Evolutionary conservation across 352 stramenopile genomes (phyloP), one percentile per base, ranked within the genome.

Genomic region (Phytophthora hybrid): DNA sequence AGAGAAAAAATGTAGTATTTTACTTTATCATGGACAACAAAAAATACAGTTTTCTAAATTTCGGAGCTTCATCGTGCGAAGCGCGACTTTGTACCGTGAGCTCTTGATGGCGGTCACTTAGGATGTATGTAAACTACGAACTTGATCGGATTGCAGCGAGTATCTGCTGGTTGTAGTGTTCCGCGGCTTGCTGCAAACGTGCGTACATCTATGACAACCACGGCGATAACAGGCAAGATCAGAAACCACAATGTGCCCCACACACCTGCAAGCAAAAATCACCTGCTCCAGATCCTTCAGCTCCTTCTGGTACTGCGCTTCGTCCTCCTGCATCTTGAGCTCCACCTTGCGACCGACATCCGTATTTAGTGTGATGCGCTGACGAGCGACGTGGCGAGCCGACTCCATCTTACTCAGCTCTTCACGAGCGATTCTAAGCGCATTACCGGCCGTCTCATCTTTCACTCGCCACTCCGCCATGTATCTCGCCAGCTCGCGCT

Each of bases 161-260:
- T n/a, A n/a, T n/a, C n/a, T n/a, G n/a, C n/a, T n/a, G 76, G 62
- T 93, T 94, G 82, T 94, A 94, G 66, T 81, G 84, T 64, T 91
- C 73, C 23, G 83, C 78, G 1, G 87, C 76, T 57, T 89, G 71
- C 63, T 90, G 83, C 59, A 94, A 66, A 19, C 85, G 81, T 16
- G 74, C 73, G 75, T 92, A 94, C 83, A 93, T 92, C 81, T 94
- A 29, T 32, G 29, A 65, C 59, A 62, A 51, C 8, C 54, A 47
- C n/a, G n/a, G n/a, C n/a, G 69, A 21, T 13, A 66, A 29, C 29
- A 59, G 41, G 6, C 5, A 53, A 31, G 31, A 63, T 72, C 44
- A 62, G 58, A 31, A 66, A 52, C 18, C 10, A 70, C 55, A 54
- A 61, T 37, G 19, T 26, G 57, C 10, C 10, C 58, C 31, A 46